Evolutionary conservation across 1,284 basidiomycete species (phyloP).

Genomic region (Vanrija pseudolonga): DNA sequence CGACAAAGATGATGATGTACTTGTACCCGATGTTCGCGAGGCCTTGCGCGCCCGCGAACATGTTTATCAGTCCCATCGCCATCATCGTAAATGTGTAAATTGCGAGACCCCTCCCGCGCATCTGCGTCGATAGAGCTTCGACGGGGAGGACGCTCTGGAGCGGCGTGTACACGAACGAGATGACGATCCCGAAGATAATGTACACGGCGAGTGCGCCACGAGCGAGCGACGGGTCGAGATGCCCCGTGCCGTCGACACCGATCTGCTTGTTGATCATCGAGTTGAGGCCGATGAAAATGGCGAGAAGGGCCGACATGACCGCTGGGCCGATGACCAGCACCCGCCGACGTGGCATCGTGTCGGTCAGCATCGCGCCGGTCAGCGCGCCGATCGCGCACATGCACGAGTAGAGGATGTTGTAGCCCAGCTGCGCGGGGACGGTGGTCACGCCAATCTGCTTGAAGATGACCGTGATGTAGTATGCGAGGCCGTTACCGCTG

Average conservation of each 20-base stretch:
- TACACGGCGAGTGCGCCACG: not conserved
- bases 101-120: conserved; percentile 60
- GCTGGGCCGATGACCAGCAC: conserved; percentile 11
- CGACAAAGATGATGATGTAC: conserved; percentile 40
- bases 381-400: conserved; percentile 55
- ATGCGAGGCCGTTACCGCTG: conserved; percentile 50
- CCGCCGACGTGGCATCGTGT: conserved; percentile 10
- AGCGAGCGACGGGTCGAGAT: not conserved
- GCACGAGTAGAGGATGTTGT: conserved; percentile 56
- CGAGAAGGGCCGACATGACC: not conserved
- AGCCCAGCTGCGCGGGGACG: conserved; percentile 47
- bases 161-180: conserved; percentile 37
- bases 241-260: not conserved
- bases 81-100: conserved; percentile 52
- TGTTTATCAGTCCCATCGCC: conserved; percentile 56
- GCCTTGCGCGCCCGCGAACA: conserved; percentile 49
- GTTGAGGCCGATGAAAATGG: conserved; percentile 1
- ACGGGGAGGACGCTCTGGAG: conserved; percentile 59
- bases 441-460: conserved; percentile 23
- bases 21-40: conserved; percentile 50
- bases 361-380: conserved; percentile 8
- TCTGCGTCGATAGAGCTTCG: conserved; percentile 58
- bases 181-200: conserved; percentile 12
- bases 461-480: conserved; percentile 42
- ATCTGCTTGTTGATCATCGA: not conserved